Evolutionary conservation across 306 rosid species (phyloP).

Genomic region (Lupinus albus): DNA sequence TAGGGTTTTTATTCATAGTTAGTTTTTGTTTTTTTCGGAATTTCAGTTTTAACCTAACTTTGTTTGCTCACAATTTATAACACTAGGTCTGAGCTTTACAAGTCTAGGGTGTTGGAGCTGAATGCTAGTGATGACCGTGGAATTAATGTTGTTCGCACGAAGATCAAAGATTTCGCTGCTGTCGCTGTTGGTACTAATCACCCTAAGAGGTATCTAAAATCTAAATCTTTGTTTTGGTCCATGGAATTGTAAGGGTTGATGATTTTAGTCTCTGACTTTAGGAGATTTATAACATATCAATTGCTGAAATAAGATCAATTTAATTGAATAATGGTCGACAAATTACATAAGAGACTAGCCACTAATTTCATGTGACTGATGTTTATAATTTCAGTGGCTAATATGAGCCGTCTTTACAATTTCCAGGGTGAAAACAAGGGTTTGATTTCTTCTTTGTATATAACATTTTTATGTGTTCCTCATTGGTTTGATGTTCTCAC

Average conservation of each 20-base stretch:
- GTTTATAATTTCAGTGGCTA: too few species aligned
- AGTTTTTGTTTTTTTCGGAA: not conserved
- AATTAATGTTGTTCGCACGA: conserved; percentile 89
- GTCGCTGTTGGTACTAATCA: conserved; percentile 70
- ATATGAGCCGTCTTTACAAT: too few species aligned
- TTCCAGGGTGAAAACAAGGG: not conserved
- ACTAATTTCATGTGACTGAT: too few species aligned
- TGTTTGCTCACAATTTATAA: not conserved
- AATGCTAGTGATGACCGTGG: conserved; percentile 99
- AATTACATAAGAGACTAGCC: too few species aligned
- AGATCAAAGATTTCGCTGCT: conserved; percentile 88
- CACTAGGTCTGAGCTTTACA: conserved; percentile 75
- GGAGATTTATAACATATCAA: too few species aligned
- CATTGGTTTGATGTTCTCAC: conserved; percentile 8
- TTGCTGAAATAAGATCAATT: too few species aligned
- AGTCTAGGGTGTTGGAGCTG: conserved; percentile 87
- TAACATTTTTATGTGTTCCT: conserved; percentile 18
- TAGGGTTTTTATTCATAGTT: too few species aligned
- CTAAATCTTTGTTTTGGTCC: too few species aligned
- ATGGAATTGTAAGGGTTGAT: too few species aligned
- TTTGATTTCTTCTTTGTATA: not conserved
- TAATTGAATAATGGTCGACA: too few species aligned
- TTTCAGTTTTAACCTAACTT: not conserved
- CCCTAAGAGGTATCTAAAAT: conserved; percentile 52
- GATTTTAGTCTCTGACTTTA: too few species aligned